A percentile compares a stretch with the other conserved stretches of the same genome.
These are phyloP conservation scores for Cryptococcus sp. DNA, from an alignment of 1,284 basidiomycete species.

Conservation along the genomic window DNA sequence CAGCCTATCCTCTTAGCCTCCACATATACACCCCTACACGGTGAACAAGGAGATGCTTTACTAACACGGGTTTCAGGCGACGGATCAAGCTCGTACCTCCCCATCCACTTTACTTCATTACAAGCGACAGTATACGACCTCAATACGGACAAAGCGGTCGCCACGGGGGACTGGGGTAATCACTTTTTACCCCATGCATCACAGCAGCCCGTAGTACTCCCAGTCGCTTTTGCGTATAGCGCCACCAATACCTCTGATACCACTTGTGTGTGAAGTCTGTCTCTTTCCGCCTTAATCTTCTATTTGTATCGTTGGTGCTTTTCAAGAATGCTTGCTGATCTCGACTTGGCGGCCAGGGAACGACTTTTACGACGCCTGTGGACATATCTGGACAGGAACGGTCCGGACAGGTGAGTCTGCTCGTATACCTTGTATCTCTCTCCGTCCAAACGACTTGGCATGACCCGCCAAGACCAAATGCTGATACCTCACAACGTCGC, in stretches of 20 bases:
- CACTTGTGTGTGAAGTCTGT: slow-evolving; percentile 64
- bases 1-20: not conserved
- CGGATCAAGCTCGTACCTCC: slow-evolving; percentile 70
- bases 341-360: slow-evolving; percentile 57
- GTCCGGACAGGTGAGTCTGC: slow-evolving; percentile 62
- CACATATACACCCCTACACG: not conserved
- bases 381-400: slow-evolving; percentile 62
- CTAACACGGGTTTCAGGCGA: slow-evolving; percentile 55
- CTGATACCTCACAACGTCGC: slow-evolving; percentile 1
- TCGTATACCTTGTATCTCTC: slow-evolving; percentile 13
- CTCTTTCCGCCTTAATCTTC: not conserved
- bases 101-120: slow-evolving; percentile 68
- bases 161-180: slow-evolving; percentile 62
- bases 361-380: slow-evolving; percentile 77
- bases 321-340: not conserved
- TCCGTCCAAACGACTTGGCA: not conserved
- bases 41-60: not conserved
- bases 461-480: not conserved
- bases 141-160: slow-evolving; percentile 65
- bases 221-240: slow-evolving; percentile 77
- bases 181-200: slow-evolving; percentile 65
- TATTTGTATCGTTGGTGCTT: not conserved
- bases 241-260: slow-evolving; percentile 75
- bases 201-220: slow-evolving; percentile 65
- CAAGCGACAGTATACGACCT: slow-evolving; percentile 63